phyloP scores from a whole-genome alignment of 352 stramenopile species.

The Pythium utonaiense region DNA sequence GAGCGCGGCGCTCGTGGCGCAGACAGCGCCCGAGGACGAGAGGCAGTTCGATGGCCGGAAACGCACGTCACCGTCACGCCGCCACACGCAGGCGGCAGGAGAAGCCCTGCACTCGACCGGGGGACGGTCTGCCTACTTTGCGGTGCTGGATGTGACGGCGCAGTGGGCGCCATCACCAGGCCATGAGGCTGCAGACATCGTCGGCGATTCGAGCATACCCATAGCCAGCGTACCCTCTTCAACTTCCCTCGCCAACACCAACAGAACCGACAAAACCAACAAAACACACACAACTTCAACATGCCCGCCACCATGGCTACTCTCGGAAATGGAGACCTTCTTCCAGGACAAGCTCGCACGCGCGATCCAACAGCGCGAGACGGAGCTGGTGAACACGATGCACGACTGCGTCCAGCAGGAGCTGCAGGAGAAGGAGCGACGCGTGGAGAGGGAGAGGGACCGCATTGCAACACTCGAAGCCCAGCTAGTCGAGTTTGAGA shows the following conservation, averaged over 20 bases:
- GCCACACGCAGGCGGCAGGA: conserved; percentile 2
- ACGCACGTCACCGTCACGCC: background rate
- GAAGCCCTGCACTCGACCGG: background rate
- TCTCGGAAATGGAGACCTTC: conserved; percentile 33
- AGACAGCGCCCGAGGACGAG: background rate
- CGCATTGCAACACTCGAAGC: conserved; percentile 24
- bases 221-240: background rate
- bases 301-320: conserved; percentile 11
- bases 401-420: conserved; percentile 52
- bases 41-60: conserved; percentile 4
- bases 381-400: conserved; percentile 50
- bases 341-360: conserved; percentile 38
- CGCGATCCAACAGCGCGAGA: conserved; percentile 55
- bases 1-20: background rate
- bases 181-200: background rate
- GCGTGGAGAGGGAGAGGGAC: conserved; percentile 8
- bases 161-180: background rate
- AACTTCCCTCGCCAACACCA: conserved; percentile 4
- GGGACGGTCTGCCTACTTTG: background rate
- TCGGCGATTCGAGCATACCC: background rate
- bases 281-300: conserved; percentile 7
- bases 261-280: background rate
- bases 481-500: conserved; percentile 25
- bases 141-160: background rate
- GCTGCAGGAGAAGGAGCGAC: conserved; percentile 29